Evolutionary conservation across 805 yeast species (phyloP), one percentile per base, ranked within the genome.

Genomic region (Yamadazyma insecticola): DNA sequence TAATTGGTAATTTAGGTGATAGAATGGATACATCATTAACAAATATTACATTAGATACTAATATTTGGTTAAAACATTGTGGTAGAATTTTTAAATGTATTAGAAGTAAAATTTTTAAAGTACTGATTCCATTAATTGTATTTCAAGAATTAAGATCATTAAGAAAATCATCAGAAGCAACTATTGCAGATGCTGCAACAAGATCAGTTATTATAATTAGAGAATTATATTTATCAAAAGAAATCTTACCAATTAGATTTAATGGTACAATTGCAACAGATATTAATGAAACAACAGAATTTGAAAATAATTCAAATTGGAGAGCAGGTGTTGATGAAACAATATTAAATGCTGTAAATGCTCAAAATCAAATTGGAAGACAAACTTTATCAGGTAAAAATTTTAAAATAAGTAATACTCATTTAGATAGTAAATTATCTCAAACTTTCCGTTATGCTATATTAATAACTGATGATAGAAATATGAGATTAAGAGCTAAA

Each of bases 31-130:
- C 74, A 9, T 51, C 68, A 12, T 48, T 74, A 14, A 77, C 85
- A 0, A 68, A 67, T 44, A 67, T 81, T 33, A 73, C 85, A 1
- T 60, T 83, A 35, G 94, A 83, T 54, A 82, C 92, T 2, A 82
- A 84, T 41, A 75, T 81, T 35, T 83, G 90, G 89, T 59, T 83
- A 41, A 80, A 82, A 45, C 89, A 81, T 47, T 81, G 88, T 51
- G 94, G 90, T 2, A 69, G 81, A 39, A 64, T 83, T 13, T 83
- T 70, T 57, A 83, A 83, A 50, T 75, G 85, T 44, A 71, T 81
- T 9, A 66, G 79, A 19, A 72, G 74, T 41, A 69, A 67, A 10
- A 71, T 81, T 3, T 67, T 83, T 37, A 74, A 69, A 39, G 60
- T 78, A 15, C 72, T 78, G 43, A 75, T 82, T 4, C 89, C 92